Evolutionary conservation across 1,284 basidiomycete species (phyloP).

Genomic region (Leccinum pachyderme): DNA sequence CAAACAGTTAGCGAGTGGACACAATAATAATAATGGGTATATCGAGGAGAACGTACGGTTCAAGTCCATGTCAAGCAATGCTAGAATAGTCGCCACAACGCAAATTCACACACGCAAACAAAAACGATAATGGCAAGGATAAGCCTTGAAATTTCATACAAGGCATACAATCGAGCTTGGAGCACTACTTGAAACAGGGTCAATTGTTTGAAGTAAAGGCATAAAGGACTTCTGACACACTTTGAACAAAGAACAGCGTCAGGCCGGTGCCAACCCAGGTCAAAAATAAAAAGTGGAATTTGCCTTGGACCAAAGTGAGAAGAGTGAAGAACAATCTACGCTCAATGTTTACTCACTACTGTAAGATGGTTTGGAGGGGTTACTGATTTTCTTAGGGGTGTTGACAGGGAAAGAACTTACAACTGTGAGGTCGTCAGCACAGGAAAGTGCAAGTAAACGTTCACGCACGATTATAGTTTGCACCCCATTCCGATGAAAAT

Average conservation of each 20-base stretch:
- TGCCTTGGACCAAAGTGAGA: conserved; percentile 8
- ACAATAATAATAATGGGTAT: no score
- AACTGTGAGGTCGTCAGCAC: not conserved
- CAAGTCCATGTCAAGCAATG: not conserved
- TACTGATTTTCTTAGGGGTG: no score
- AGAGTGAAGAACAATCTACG: not conserved
- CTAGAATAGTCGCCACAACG: conserved; percentile 1
- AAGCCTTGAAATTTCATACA: conserved; percentile 13
- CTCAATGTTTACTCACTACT: not conserved
- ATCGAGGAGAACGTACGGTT: conserved; percentile 2
- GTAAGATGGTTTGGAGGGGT: not conserved
- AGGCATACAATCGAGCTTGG: conserved; percentile 16
- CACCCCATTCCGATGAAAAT: not conserved
- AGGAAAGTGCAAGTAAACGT: not conserved
- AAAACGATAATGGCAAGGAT: conserved; percentile 10
- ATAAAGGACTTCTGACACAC: not conserved
- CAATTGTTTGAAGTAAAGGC: not conserved
- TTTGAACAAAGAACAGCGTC: conserved; percentile 7
- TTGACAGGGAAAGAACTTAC: not conserved
- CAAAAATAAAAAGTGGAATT: conserved; percentile 5
- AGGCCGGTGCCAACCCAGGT: not conserved
- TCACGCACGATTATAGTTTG: not conserved
- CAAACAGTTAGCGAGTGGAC: no score
- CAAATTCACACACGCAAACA: conserved; percentile 13
- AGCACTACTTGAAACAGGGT: conserved; percentile 13